Base-by-base conservation (phyloP, 2,329 filamentous ascomycete species). In the Fusarium nematophilum region DNA sequence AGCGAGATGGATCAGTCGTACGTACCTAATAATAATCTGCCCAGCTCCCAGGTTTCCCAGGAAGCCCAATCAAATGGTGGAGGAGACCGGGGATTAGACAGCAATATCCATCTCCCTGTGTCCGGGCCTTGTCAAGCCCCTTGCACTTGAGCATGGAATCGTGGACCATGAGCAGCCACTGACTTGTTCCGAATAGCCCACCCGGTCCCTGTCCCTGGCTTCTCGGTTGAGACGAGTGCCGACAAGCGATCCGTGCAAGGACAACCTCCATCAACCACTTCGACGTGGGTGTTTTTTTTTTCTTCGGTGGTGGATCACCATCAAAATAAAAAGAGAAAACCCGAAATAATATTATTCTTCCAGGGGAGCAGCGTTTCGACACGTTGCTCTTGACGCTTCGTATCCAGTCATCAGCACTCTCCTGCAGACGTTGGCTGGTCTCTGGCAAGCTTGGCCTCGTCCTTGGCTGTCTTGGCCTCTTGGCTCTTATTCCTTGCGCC, bases 301-400 rank as follows among this genome's bases (percentile, higher is more conserved):
- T n/a, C n/a, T n/a, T n/a, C n/a, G n/a, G n/a, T n/a, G 46, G 65
- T 67, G 66, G 66, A 68, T 66, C 66, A 47, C 53, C 53, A 68
- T 62, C 63, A 43, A 23, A 59, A 27, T 44, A 53, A 40, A 61
- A 27, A 57, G 37, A 36, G 15, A 25, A 43, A 43, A 43, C 34
- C 53, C 58, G 46, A 62, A 55, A 68, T 53, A 43, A 62, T 65
- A 39, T 57, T 62, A 55, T 55, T 62, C 61, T 65, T 55, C 55
- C 55, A 56, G 59, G 58, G 52, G 51, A 53, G 47, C 42, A 57
- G 48, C 36, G 44, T 53, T 68, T 65, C 58, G 61, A 62, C 51
- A 65, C 44, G 49, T 61, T 53, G 51, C 53, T 59, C 48, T 54
- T 31, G 23, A 56, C 33, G 15, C 39, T 39, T 42, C 44, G 23